Evolutionary conservation across 1,284 basidiomycete species (phyloP), one percentile per base, ranked within the genome.

Genomic region (Ustilago loliicola): DNA sequence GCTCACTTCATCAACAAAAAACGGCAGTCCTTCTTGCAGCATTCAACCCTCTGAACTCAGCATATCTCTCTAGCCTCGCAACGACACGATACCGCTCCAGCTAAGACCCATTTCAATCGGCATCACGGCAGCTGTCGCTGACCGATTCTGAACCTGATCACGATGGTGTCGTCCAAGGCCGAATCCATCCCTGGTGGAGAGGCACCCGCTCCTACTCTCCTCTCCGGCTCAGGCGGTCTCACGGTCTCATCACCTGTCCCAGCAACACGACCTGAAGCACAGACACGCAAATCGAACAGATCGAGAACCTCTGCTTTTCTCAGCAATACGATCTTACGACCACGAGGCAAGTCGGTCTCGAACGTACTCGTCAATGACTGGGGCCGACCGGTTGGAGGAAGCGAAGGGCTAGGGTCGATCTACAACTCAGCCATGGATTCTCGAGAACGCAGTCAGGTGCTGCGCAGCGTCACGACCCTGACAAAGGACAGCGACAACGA

Each of bases 381-480:
- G 75, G 71, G 57, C 13, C 48, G 75, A 23, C 66, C 71, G 1
- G 75, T 77, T 6, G 75, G 75, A 25, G 75, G 75, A 36, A 77
- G 75, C 61, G 71, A 77, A 54, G 75, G 76, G 11, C 62, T 72
- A 1, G 72, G 76, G 8, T 52, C 29, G 64, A 74, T 74, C 58
- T 78, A 78, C 52, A 23, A 55, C 38, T 61, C 65, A 10, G 23
- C 61, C 7, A 78, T 78, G 65, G 38, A 67, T 42, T 21, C 51
- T 10, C 42, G 65, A 21, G 76, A 78, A 68, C 53, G 68, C 17
- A 66, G 54, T 38, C 76, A 78, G 54, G 76, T 78, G 27, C 50
- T 78, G 29, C 61, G 76, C 11, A 78, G 76, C 64, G 59, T 78
- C 36, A 68, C 76, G 5, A 63, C 62, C 21, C 50, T 78, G 40